phyloP scores from a whole-genome alignment of 2,329 filamentous ascomycete genomes.

The Hortaea sp. region DNA sequence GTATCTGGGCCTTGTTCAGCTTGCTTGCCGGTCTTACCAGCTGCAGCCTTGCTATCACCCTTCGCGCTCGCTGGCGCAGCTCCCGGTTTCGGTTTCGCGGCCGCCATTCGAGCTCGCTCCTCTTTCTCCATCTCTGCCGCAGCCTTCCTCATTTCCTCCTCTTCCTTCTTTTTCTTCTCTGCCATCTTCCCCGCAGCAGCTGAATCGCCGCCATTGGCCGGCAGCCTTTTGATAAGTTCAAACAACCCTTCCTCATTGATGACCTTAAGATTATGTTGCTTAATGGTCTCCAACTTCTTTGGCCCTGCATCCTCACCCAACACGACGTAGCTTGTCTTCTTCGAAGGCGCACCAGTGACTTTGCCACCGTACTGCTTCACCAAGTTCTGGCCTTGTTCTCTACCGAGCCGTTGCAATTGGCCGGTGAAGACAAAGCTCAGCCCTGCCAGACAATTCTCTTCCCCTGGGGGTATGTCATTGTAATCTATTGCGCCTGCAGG shows the following conservation, averaged over 20 bases:
- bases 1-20: conserved; percentile 40
- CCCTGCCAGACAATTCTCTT: conserved; percentile 81
- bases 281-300: conserved; percentile 82
- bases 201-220: conserved; percentile 76
- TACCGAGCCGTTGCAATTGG: conserved; percentile 65
- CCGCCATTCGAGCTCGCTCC: conserved; percentile 41
- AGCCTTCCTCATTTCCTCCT: conserved; percentile 69
- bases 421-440: conserved; percentile 94
- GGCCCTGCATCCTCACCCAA: conserved; percentile 86
- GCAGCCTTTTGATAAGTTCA: conserved; percentile 68
- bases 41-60: conserved; percentile 29
- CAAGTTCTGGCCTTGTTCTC: conserved; percentile 74
- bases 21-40: conserved; percentile 19
- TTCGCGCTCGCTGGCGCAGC: conserved; percentile 26
- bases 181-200: conserved; percentile 78
- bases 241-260: conserved; percentile 92
- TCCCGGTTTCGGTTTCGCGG: conserved; percentile 32
- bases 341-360: conserved; percentile 73
- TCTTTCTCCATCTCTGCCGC: conserved; percentile 78
- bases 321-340: conserved; percentile 89
- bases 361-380: conserved; percentile 94
- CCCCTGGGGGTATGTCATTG: conserved; percentile 68
- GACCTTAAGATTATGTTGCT: conserved; percentile 69
- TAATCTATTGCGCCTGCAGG: conserved; percentile 54
- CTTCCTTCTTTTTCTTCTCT: conserved; percentile 75